phyloP scores from a whole-genome alignment of 192 early-diverging fungal genomes.

The Coemansia sp. region DNA sequence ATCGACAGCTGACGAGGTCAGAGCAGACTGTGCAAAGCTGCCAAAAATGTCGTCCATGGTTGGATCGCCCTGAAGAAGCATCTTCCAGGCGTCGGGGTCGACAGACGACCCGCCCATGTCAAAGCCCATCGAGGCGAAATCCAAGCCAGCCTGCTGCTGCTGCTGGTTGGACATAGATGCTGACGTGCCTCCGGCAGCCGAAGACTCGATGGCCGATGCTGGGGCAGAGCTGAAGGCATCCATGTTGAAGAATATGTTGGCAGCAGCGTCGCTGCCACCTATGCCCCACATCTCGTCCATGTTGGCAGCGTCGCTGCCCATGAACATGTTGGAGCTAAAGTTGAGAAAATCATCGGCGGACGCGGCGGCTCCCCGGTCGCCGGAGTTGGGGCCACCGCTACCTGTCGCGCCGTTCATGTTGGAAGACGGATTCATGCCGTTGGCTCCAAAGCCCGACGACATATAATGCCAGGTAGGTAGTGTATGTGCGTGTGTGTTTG shows the following conservation, averaged over 20 bases:
- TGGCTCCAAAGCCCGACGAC: constrained; percentile 10
- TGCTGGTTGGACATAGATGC: too few species aligned
- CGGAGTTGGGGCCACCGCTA: constrained; percentile 1
- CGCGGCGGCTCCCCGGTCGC: constrained; percentile 5
- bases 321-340: constrained; percentile 5
- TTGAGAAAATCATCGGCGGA: constrained; percentile 3
- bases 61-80: constrained; percentile 40
- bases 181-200: background rate
- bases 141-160: constrained; percentile 11
- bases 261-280: constrained; percentile 14
- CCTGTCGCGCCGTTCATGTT: background rate
- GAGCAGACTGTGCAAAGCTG: constrained; percentile 3
- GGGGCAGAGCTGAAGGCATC: constrained; percentile 47
- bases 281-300: constrained; percentile 42
- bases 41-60: constrained; percentile 30
- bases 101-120: constrained; percentile 32
- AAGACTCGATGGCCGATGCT: constrained; percentile 4
- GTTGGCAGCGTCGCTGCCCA: constrained; percentile 7
- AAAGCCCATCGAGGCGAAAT: constrained; percentile 32
- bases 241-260: constrained; percentile 50
- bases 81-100: constrained; percentile 36
- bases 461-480: background rate
- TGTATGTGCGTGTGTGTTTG: too few species aligned
- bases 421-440: constrained; percentile 7
- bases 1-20: background rate